A percentile compares a stretch with the other conserved stretches of the same genome.
Conservation (phyloP, 352 stramenopile species). For the Globisporangium perplexum region DNA sequence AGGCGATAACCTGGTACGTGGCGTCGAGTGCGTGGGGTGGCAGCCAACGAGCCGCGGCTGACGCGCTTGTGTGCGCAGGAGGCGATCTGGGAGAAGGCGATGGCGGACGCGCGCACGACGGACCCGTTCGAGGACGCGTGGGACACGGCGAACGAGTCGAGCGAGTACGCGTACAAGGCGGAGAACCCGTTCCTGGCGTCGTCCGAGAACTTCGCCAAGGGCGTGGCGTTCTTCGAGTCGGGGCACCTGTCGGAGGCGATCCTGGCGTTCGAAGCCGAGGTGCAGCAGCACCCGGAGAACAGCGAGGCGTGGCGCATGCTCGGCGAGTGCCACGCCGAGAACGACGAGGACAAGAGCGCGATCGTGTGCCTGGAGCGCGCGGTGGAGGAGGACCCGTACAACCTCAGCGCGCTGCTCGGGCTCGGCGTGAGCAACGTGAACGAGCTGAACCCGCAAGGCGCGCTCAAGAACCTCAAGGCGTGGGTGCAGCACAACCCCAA, state of each 20-base stretch:
- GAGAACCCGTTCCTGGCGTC: slow-evolving; percentile 67
- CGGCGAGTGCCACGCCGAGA: slow-evolving; percentile 93
- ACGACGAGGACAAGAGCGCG: slow-evolving; percentile 94
- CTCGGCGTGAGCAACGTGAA: slow-evolving; percentile 97
- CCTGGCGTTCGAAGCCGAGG: slow-evolving; percentile 92
- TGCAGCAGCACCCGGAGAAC: slow-evolving; percentile 92
- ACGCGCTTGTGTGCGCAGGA: slow-evolving; percentile 24
- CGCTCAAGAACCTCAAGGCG: slow-evolving; percentile 90
- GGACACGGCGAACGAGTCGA: slow-evolving; percentile 38
- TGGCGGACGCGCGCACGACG: slow-evolving; percentile 53
- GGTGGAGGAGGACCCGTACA: slow-evolving; percentile 95
- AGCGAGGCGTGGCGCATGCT: slow-evolving; percentile 94
- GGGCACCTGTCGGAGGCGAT: slow-evolving; percentile 92
- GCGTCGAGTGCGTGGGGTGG: neutral
- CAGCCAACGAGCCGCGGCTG: neutral
- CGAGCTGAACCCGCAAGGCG: slow-evolving; percentile 92
- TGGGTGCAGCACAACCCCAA: slow-evolving; percentile 97
- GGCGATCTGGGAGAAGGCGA: slow-evolving; percentile 73
- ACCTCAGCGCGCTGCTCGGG: slow-evolving; percentile 88
- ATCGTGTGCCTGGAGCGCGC: slow-evolving; percentile 93
- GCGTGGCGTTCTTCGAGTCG: slow-evolving; percentile 81
- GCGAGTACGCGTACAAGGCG: slow-evolving; percentile 68
- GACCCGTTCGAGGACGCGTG: slow-evolving; percentile 81
- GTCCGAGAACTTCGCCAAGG: slow-evolving; percentile 69
- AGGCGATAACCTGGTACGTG: slow-evolving; percentile 45